A percentile compares a stretch with the other conserved stretches of the same genome.
These are phyloP conservation scores for Kockiozyma suomiensis DNA, from an alignment of 805 yeast species.

Conservation along the genomic window DNA sequence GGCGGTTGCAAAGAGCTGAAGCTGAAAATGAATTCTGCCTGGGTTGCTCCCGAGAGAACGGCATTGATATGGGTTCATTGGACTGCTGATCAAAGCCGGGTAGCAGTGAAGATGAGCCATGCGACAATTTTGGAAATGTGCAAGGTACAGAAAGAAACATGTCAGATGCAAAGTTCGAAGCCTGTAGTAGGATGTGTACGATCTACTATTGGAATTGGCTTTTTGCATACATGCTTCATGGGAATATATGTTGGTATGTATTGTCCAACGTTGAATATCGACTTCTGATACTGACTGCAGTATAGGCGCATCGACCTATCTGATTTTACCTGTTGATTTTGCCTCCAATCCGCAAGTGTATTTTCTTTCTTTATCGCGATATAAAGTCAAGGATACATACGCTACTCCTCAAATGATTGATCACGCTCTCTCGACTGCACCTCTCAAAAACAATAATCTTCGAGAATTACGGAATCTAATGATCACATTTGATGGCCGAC, in stretches of 20 bases:
- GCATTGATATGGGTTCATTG: constrained; percentile 69
- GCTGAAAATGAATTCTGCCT: constrained; percentile 34
- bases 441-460: constrained; percentile 64
- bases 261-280: too few species aligned
- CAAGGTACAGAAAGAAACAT: constrained; percentile 87
- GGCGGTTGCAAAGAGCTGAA: constrained; percentile 37
- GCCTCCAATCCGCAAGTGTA: constrained; percentile 73
- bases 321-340: constrained; percentile 76
- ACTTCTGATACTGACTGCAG: background rate
- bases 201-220: constrained; percentile 83
- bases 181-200: constrained; percentile 86
- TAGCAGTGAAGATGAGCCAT: constrained; percentile 61
- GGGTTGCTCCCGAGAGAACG: constrained; percentile 47
- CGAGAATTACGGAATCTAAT: constrained; percentile 75
- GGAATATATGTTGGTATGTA: constrained; percentile 66
- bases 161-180: constrained; percentile 70
- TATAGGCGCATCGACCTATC: constrained; percentile 76
- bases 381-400: constrained; percentile 82
- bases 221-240: constrained; percentile 76
- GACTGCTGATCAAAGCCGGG: constrained; percentile 70
- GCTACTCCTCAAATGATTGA: constrained; percentile 82
- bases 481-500: constrained; percentile 77
- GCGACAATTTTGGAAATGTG: constrained; percentile 72
- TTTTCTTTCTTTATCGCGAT: constrained; percentile 68
- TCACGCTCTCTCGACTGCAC: constrained; percentile 63